Conservation (phyloP, 352 stramenopile genomes). For the Blastocystis sp. region DNA sequence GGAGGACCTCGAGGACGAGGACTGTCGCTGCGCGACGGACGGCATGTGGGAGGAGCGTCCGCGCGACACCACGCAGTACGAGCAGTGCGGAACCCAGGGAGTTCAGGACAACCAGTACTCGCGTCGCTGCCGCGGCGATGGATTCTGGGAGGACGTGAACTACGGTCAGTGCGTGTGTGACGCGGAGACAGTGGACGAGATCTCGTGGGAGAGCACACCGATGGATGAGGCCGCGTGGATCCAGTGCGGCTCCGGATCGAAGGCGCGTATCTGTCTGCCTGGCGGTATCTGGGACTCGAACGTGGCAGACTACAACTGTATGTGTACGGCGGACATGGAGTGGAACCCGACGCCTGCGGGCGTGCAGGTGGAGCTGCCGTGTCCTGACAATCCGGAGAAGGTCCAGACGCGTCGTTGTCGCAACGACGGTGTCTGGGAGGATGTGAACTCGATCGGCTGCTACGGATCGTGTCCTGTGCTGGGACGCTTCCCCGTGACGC, state of each 20-base stretch:
- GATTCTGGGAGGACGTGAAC: background rate
- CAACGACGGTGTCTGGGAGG: background rate
- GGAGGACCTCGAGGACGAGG: background rate
- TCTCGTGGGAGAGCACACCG: background rate
- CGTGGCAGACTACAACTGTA: background rate
- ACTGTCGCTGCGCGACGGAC: background rate
- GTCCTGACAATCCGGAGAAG: background rate
- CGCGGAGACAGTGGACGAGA: background rate
- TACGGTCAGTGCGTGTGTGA: background rate
- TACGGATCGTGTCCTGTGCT: conserved; percentile 5
- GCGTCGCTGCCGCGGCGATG: background rate
- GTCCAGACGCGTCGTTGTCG: background rate
- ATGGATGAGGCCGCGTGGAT: background rate
- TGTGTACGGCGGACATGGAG: background rate
- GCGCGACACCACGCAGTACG: background rate
- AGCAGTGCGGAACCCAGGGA: background rate
- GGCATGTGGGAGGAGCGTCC: background rate
- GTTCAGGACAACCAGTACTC: background rate
- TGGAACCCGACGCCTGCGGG: background rate
- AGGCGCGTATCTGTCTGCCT: background rate
- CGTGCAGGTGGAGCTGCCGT: background rate
- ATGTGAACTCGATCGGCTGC: background rate
- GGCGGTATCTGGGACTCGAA: background rate
- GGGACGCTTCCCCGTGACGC: conserved; percentile 7
- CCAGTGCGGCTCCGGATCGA: background rate